Conservation (phyloP, 2,329 filamentous ascomycete species). For the Lecanosticta acicola region DNA sequence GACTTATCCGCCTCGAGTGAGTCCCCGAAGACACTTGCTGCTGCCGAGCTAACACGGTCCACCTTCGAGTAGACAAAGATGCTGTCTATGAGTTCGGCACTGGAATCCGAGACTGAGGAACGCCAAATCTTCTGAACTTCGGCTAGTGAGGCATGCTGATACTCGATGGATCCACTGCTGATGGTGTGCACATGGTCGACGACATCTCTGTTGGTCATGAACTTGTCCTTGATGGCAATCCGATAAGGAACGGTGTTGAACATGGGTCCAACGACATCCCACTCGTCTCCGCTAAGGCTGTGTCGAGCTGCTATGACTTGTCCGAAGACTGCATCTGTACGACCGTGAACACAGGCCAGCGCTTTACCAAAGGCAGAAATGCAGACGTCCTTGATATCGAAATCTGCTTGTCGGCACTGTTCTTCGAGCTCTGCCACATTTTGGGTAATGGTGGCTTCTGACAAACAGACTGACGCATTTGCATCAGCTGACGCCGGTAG, state of each 20-base stretch:
- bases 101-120: not conserved
- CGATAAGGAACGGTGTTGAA: constrained; percentile 15
- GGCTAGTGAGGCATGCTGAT: constrained; percentile 12
- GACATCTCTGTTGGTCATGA: constrained; percentile 9
- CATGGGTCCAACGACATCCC: constrained; percentile 13
- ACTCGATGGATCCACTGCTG: constrained; percentile 9
- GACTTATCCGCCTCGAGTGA: constrained; percentile 11
- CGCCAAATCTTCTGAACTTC: constrained; percentile 14
- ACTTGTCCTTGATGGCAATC: constrained; percentile 9
- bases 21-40: constrained; percentile 4
- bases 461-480: not conserved
- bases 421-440: constrained; percentile 1
- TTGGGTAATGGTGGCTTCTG: not conserved
- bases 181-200: constrained; percentile 5
- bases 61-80: constrained; percentile 13
- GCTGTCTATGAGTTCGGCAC: constrained; percentile 10
- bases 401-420: constrained; percentile 7
- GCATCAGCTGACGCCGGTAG: not conserved
- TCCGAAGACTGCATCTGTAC: constrained; percentile 14
- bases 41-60: constrained; percentile 1
- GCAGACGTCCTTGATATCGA: constrained; percentile 11
- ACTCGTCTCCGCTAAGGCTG: constrained; percentile 4
- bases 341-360: constrained; percentile 7
- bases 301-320: constrained; percentile 15
- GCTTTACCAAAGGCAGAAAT: constrained; percentile 13